These are phyloP conservation scores for Lactifluus pinguis DNA, from an alignment of 768 basidiomycete genomes.

Conservation along the genomic window DNA sequence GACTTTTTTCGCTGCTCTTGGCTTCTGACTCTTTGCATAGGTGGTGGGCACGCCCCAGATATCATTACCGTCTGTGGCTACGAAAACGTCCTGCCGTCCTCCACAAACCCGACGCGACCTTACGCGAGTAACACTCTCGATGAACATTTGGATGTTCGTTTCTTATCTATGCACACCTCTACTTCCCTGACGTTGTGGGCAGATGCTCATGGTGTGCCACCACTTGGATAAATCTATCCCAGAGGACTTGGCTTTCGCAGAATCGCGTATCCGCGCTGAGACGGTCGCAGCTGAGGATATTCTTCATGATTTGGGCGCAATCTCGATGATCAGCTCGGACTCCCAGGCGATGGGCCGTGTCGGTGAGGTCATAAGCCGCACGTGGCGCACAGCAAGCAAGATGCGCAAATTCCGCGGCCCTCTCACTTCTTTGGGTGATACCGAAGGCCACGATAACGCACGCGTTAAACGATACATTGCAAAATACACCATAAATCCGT, in stretches of 20 bases:
- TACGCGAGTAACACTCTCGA: conserved; percentile 88
- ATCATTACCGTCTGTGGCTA: conserved; percentile 95
- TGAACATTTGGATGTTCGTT: conserved; percentile 88
- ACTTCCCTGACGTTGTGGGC: background rate
- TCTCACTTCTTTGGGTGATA: conserved; percentile 59
- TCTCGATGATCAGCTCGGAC: conserved; percentile 94
- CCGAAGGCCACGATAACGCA: conserved; percentile 64
- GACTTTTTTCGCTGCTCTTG: background rate
- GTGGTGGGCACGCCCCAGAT: conserved; percentile 95
- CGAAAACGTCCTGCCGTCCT: conserved; percentile 86
- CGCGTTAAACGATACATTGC: conserved; percentile 92
- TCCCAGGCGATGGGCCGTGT: conserved; percentile 98
- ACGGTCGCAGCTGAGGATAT: conserved; percentile 98
- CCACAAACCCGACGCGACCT: conserved; percentile 94
- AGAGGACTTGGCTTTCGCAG: conserved; percentile 93
- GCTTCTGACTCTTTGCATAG: conserved; percentile 26
- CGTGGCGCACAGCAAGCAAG: conserved; percentile 97
- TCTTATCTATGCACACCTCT: background rate
- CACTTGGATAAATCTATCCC: conserved; percentile 87
- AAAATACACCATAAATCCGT: conserved; percentile 99
- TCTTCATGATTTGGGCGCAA: conserved; percentile 84
- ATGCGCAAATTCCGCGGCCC: conserved; percentile 77
- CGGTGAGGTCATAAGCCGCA: conserved; percentile 85
- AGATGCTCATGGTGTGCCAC: conserved; percentile 99
- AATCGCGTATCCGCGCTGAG: conserved; percentile 93